phyloP scores from a whole-genome alignment of 2,329 filamentous ascomycete species.

The Diplocarpon rosae region DNA sequence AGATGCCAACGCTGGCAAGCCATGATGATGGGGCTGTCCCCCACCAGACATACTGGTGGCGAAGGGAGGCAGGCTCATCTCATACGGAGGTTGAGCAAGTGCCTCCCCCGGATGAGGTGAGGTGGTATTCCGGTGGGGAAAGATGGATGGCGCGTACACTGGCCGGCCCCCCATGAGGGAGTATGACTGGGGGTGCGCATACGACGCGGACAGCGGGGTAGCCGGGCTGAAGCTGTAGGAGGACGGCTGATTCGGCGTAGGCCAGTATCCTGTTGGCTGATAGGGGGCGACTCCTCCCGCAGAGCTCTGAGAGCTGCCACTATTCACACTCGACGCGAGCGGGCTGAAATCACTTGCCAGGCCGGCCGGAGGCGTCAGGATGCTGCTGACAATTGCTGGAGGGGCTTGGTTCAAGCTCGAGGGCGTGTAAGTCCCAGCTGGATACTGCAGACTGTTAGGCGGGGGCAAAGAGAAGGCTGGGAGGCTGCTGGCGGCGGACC shows the following conservation, averaged over 20 bases:
- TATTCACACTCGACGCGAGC: slow-evolving; percentile 49
- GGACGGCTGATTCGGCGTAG: slow-evolving; percentile 36
- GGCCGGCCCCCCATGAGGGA: slow-evolving; percentile 31
- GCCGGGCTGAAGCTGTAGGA: slow-evolving; percentile 46
- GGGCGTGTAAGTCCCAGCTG: slow-evolving; percentile 40
- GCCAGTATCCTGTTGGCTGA: slow-evolving; percentile 48
- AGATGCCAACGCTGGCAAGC: slow-evolving; percentile 27
- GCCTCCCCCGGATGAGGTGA: slow-evolving; percentile 51
- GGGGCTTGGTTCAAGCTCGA: slow-evolving; percentile 29
- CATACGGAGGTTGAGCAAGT: slow-evolving; percentile 57
- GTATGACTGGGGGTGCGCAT: slow-evolving; percentile 26
- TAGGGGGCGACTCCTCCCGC: slow-evolving; percentile 46
- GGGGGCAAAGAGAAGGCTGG: slow-evolving; percentile 60
- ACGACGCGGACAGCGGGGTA: slow-evolving; percentile 25
- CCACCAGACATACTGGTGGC: slow-evolving; percentile 44
- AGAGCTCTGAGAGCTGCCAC: slow-evolving; percentile 46
- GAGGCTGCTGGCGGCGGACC: slow-evolving; percentile 57
- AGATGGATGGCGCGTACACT: slow-evolving; percentile 47
- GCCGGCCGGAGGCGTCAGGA: slow-evolving; percentile 35
- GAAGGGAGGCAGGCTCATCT: slow-evolving; percentile 52
- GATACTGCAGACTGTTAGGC: slow-evolving; percentile 37
- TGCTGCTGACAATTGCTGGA: slow-evolving; percentile 29
- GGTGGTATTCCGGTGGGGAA: slow-evolving; percentile 41
- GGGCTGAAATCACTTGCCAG: slow-evolving; percentile 49
- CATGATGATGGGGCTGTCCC: slow-evolving; percentile 15